phyloP scores from a whole-genome alignment of 495 filamentous ascomycete genomes.

The Extremus antarcticus region DNA sequence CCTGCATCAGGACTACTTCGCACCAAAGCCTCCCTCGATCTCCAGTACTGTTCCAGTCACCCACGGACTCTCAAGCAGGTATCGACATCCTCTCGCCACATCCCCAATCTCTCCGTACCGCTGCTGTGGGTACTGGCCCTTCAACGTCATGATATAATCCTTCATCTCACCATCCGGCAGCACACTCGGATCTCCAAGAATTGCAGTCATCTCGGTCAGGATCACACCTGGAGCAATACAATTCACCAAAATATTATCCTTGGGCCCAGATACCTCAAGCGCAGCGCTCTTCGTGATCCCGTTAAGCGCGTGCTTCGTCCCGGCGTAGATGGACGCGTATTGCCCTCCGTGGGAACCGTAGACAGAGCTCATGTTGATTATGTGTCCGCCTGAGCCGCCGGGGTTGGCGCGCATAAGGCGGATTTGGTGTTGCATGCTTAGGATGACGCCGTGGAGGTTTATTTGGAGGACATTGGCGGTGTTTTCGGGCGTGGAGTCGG shows the following conservation, averaged over 20 bases:
- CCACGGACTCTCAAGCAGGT: background rate
- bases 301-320: background rate
- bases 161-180: background rate
- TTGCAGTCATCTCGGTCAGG: background rate
- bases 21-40: background rate
- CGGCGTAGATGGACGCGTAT: background rate
- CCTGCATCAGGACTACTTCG: no score
- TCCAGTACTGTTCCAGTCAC: background rate
- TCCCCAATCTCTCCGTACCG: background rate
- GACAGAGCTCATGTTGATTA: background rate
- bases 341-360: background rate
- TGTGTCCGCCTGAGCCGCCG: background rate
- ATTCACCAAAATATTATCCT: conserved; percentile 1
- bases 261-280: background rate
- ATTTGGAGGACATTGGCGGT: background rate
- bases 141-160: background rate
- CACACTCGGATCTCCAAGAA: background rate
- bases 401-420: background rate
- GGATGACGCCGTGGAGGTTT: background rate
- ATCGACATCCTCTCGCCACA: background rate
- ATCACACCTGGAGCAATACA: background rate
- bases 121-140: background rate
- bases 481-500: background rate
- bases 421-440: background rate
- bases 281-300: background rate